Evolutionary conservation across 2,329 filamentous ascomycete species (phyloP).

Genomic region (Arthrobotrys sphaeroides): DNA sequence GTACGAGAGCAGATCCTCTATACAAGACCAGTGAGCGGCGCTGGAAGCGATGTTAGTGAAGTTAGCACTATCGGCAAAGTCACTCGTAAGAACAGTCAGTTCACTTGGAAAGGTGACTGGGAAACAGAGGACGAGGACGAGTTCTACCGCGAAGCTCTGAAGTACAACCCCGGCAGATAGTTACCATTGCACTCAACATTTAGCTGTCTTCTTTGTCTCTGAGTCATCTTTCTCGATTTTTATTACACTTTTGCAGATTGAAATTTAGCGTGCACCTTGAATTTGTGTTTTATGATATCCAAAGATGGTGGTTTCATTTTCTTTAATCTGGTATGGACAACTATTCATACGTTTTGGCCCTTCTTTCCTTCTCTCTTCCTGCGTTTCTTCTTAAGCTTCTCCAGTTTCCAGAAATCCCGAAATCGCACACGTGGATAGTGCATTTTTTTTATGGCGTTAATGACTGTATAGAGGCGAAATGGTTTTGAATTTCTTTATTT

Average conservation of each 20-base stretch:
- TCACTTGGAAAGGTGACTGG: conserved; percentile 50
- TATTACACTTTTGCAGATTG: background rate
- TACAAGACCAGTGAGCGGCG: conserved; percentile 27
- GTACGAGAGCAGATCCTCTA: conserved; percentile 23
- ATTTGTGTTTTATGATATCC: conserved; percentile 35
- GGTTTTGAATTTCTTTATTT: conserved; percentile 8
- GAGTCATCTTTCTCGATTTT: background rate
- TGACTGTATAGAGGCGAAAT: conserved; percentile 21
- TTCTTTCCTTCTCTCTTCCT: conserved; percentile 5
- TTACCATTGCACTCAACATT: background rate
- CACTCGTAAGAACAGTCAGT: conserved; percentile 47
- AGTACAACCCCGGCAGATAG: conserved; percentile 41
- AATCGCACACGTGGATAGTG: background rate
- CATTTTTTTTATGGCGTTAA: conserved; percentile 35
- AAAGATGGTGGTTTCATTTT: conserved; percentile 24
- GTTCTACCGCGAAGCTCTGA: conserved; percentile 45
- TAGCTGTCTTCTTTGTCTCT: background rate
- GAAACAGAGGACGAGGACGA: conserved; percentile 50
- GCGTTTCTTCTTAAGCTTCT: background rate
- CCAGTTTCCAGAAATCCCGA: background rate
- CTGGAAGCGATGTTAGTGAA: conserved; percentile 46
- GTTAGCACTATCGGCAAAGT: conserved; percentile 52
- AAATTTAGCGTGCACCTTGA: conserved; percentile 9
- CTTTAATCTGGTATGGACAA: conserved; percentile 12
- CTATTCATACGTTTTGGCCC: background rate